Evolutionary conservation across 768 basidiomycete species (phyloP).

Genomic region (Tricholoma hemisulphureum): DNA sequence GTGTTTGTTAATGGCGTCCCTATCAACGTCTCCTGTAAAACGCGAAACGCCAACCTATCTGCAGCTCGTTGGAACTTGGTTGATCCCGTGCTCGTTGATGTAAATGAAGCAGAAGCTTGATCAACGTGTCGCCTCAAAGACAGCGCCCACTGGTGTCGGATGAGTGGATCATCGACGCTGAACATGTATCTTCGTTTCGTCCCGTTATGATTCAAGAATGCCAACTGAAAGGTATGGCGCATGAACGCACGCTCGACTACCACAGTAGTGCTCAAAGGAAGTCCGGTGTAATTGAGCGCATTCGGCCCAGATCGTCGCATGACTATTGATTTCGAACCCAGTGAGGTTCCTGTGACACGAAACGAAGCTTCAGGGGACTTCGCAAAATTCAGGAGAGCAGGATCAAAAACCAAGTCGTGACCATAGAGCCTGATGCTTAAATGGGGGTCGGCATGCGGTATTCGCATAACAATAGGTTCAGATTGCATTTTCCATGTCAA

Average conservation of each 20-base stretch:
- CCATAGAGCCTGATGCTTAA: constrained; percentile 84
- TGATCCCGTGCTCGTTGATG: constrained; percentile 35
- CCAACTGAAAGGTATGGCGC: constrained; percentile 93
- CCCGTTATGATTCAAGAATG: constrained; percentile 69
- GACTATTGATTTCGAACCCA: constrained; percentile 81
- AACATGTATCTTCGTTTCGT: constrained; percentile 90
- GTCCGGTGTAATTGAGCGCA: constrained; percentile 76
- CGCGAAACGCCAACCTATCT: constrained; percentile 73
- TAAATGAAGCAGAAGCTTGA: constrained; percentile 37
- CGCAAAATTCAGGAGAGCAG: constrained; percentile 75
- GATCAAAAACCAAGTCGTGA: constrained; percentile 86
- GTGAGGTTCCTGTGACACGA: constrained; percentile 80
- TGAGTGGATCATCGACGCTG: constrained; percentile 78
- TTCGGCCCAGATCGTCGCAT: constrained; percentile 83
- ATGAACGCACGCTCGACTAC: constrained; percentile 91
- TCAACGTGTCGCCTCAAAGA: constrained; percentile 70
- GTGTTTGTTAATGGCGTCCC: constrained; percentile 23
- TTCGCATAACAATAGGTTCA: constrained; percentile 81
- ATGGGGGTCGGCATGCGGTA: constrained; percentile 81
- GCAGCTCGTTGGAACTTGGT: constrained; percentile 62
- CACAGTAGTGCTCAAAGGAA: constrained; percentile 77
- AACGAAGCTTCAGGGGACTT: constrained; percentile 83
- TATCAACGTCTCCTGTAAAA: constrained; percentile 83
- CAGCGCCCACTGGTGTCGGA: constrained; percentile 72
- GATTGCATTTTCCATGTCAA: constrained; percentile 88